A percentile compares a stretch with the other conserved stretches of the same genome.
phyloP scores from a whole-genome alignment of 2,329 filamentous ascomycete species.

The Aspergillus ochraceoroseus region DNA sequence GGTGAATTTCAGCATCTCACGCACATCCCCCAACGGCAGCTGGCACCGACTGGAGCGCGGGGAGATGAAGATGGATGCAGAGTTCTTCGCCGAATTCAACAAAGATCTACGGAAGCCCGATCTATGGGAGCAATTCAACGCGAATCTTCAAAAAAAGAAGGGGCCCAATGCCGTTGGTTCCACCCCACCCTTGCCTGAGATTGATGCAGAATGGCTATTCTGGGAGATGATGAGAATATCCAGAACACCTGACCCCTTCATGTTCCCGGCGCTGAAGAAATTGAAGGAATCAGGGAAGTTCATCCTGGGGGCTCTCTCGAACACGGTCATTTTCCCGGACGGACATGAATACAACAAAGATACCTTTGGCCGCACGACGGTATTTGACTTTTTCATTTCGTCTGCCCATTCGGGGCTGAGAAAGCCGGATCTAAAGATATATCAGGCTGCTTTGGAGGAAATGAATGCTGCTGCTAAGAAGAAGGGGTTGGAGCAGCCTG shows the following conservation, averaged over 20 bases:
- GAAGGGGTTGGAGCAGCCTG: slow-evolving; percentile 51
- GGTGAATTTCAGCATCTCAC: slow-evolving; percentile 85
- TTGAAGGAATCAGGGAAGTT: slow-evolving; percentile 62
- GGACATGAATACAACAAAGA: slow-evolving; percentile 63
- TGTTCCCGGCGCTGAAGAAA: slow-evolving; percentile 73
- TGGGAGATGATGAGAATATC: slow-evolving; percentile 83
- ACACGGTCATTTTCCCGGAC: slow-evolving; percentile 80
- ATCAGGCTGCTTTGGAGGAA: slow-evolving; percentile 64
- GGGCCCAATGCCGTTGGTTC: slow-evolving; percentile 21
- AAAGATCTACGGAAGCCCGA: slow-evolving; percentile 62
- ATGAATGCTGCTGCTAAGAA: slow-evolving; percentile 59
- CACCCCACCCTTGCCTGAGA: slow-evolving; percentile 60
- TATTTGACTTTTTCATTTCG: slow-evolving; percentile 84
- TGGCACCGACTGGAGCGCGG: slow-evolving; percentile 90
- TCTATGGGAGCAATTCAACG: slow-evolving; percentile 63
- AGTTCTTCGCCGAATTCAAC: slow-evolving; percentile 73
- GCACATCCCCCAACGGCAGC: slow-evolving; percentile 68
- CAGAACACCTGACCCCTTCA: slow-evolving; percentile 70
- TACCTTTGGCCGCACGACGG: slow-evolving; percentile 54
- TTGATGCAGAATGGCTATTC: slow-evolving; percentile 77
- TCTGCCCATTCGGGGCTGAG: slow-evolving; percentile 81
- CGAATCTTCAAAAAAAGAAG: slow-evolving; percentile 31
- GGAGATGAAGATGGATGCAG: slow-evolving; percentile 66
- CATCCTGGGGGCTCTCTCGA: slow-evolving; percentile 76
- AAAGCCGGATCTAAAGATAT: slow-evolving; percentile 81